Evolutionary conservation across 768 basidiomycete genomes (phyloP).

Genomic region (Steccherinum ochraceum): DNA sequence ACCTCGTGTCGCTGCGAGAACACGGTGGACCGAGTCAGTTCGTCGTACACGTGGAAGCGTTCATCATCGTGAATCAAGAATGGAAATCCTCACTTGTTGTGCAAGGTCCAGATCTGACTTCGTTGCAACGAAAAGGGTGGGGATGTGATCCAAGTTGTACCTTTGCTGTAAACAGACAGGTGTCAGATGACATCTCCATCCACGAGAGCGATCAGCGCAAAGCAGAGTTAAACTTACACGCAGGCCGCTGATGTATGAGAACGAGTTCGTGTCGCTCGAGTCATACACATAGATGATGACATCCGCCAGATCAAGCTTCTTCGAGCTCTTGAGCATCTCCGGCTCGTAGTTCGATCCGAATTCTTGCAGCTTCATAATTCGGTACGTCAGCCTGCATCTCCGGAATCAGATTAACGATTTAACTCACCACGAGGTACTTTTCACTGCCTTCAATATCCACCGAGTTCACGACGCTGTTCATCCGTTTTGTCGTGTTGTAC

Average conservation of each 20-base stretch:
- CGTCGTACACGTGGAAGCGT: conserved; percentile 1
- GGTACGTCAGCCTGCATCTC: background rate
- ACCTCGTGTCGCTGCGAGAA: conserved; percentile 88
- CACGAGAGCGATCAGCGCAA: background rate
- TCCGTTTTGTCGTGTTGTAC: conserved; percentile 87
- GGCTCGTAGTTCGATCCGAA: conserved; percentile 95
- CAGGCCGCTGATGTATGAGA: conserved; percentile 95
- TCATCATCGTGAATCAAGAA: background rate
- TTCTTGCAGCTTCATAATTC: conserved; percentile 72
- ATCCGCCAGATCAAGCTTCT: conserved; percentile 89
- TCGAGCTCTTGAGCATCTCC: conserved; percentile 80
- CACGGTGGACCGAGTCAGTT: background rate
- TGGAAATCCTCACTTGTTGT: conserved; percentile 57
- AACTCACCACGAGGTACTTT: conserved; percentile 90
- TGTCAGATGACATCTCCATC: background rate
- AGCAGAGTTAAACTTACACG: conserved; percentile 52
- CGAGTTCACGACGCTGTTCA: conserved; percentile 88
- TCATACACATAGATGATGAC: conserved; percentile 96
- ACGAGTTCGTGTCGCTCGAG: conserved; percentile 97
- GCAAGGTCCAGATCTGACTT: conserved; percentile 98
- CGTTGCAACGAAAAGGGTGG: conserved; percentile 96
- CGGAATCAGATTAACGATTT: background rate
- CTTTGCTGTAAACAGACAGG: conserved; percentile 65
- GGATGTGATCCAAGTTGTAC: conserved; percentile 92
- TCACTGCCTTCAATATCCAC: conserved; percentile 94